Conservation (phyloP, 495 filamentous ascomycete genomes). For the Thozetella sp. region DNA sequence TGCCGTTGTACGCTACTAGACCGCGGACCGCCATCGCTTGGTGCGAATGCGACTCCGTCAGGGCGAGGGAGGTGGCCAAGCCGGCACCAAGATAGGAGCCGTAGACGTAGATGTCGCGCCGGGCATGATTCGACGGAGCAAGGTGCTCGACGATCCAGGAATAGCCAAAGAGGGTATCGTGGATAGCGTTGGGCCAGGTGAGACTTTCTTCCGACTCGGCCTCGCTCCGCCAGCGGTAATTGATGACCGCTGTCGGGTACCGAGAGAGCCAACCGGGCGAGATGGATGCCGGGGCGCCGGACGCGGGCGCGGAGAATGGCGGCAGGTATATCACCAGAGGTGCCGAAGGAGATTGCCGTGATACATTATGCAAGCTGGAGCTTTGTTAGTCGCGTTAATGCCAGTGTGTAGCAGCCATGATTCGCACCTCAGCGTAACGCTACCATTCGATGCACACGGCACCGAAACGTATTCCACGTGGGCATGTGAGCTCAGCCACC, state of each 20-base stretch:
- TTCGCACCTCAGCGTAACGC: slow-evolving; percentile 5
- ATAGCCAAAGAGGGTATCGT: slow-evolving; percentile 48
- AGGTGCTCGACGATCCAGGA: slow-evolving; percentile 41
- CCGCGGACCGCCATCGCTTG: slow-evolving; percentile 40
- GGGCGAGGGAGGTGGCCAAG: slow-evolving; percentile 45
- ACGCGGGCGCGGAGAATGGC: not conserved
- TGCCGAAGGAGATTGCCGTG: not conserved
- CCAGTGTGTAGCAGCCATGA: slow-evolving; percentile 6
- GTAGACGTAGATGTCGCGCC: slow-evolving; percentile 44
- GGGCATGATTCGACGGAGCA: slow-evolving; percentile 11
- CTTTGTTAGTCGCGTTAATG: not conserved
- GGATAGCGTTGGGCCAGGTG: slow-evolving; percentile 48
- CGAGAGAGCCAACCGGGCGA: not conserved
- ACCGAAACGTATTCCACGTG: slow-evolving; percentile 7
- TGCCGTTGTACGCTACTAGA: slow-evolving; percentile 47
- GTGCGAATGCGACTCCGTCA: slow-evolving; percentile 43
- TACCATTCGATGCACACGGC: slow-evolving; percentile 3
- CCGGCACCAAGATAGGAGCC: slow-evolving; percentile 52
- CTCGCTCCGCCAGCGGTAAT: not conserved
- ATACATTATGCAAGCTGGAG: not conserved
- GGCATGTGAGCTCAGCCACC: slow-evolving; percentile 8
- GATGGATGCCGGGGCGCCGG: not conserved
- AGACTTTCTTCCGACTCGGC: slow-evolving; percentile 9
- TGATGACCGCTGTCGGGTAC: not conserved
- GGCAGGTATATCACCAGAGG: not conserved